A percentile compares a stretch with the other conserved stretches of the same genome.
Evolutionary conservation across 148 eudicot genomes (phyloP).

Genomic region (Tetragonia tetragonoides): DNA sequence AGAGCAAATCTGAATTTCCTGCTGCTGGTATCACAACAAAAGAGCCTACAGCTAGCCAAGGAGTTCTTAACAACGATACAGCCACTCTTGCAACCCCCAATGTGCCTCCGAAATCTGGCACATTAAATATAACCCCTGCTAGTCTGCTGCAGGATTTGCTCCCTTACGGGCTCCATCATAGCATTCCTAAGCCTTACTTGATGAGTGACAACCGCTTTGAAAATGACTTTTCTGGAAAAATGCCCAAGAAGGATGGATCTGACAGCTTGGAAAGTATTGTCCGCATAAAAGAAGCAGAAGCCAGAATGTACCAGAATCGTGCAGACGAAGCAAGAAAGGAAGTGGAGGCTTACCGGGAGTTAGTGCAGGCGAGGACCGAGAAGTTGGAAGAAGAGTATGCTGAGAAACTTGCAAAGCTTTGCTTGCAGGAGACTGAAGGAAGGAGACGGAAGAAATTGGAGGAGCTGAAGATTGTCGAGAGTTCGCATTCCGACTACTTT

Average conservation of each 20-base stretch:
- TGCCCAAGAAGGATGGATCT: conserved; percentile 42
- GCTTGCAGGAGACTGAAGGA: conserved; percentile 69
- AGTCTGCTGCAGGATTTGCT: conserved; percentile 27
- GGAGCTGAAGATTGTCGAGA: conserved; percentile 65
- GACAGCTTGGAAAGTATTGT: conserved; percentile 72
- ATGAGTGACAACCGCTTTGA: conserved; percentile 34
- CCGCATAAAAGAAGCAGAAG: conserved; percentile 68
- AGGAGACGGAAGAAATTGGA: conserved; percentile 60
- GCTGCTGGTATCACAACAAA: conserved; percentile 34
- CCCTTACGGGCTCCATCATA: conserved; percentile 36
- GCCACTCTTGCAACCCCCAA: conserved; percentile 29
- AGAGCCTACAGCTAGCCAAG: conserved; percentile 28
- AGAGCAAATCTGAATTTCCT: conserved; percentile 32
- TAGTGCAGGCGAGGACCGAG: conserved; percentile 44
- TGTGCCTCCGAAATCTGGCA: conserved; percentile 36
- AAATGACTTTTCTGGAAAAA: conserved; percentile 50
- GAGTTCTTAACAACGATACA: conserved; percentile 30
- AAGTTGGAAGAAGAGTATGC: conserved; percentile 68
- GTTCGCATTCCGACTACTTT: conserved; percentile 65
- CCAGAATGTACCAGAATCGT: conserved; percentile 71
- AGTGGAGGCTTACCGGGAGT: conserved; percentile 47
- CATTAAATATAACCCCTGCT: conserved; percentile 27
- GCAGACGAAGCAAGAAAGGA: conserved; percentile 87
- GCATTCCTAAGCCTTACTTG: conserved; percentile 21
- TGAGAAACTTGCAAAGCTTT: conserved; percentile 59